phyloP scores from a whole-genome alignment of 192 early-diverging fungal genomes.

The Backusella macrospora region DNA sequence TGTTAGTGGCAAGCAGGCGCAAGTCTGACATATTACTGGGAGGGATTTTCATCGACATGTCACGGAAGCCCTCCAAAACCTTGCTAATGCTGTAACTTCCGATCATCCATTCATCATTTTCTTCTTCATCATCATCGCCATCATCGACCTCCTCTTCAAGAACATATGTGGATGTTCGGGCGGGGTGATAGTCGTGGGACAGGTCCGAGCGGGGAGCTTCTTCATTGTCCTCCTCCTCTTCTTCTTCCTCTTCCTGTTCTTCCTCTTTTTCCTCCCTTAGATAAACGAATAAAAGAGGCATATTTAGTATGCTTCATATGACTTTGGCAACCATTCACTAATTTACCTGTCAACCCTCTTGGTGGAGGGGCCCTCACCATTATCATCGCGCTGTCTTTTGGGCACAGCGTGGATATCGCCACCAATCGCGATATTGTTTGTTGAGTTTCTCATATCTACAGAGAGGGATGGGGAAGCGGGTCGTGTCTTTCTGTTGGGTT shows the following conservation, averaged over 20 bases:
- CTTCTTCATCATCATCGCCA: neutral
- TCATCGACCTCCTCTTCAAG: neutral
- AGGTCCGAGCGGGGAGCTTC: neutral
- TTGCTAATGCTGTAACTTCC: neutral
- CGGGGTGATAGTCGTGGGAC: neutral
- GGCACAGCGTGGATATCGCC: constrained; percentile 5
- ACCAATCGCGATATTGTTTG: constrained; percentile 1
- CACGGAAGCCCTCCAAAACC: neutral
- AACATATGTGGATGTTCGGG: constrained; percentile 10
- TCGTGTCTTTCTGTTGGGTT: neutral
- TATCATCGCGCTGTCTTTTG: constrained; percentile 7
- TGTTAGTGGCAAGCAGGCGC: neutral
- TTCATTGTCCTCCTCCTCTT: neutral
- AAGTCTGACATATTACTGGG: constrained; percentile 7
- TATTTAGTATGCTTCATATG: constrained; percentile 3
- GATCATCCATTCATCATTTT: neutral
- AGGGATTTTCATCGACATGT: constrained; percentile 4
- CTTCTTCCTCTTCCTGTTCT: neutral
- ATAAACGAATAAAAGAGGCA: constrained; percentile 10
- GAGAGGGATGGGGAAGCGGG: neutral
- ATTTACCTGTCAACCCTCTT: neutral
- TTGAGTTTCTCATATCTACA: constrained; percentile 10
- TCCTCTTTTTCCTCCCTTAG: constrained; percentile 4
- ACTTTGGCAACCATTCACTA: neutral
- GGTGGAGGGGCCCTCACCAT: constrained; percentile 8